Conservation (phyloP, 495 filamentous ascomycete species). For the Penicillium taxi region DNA sequence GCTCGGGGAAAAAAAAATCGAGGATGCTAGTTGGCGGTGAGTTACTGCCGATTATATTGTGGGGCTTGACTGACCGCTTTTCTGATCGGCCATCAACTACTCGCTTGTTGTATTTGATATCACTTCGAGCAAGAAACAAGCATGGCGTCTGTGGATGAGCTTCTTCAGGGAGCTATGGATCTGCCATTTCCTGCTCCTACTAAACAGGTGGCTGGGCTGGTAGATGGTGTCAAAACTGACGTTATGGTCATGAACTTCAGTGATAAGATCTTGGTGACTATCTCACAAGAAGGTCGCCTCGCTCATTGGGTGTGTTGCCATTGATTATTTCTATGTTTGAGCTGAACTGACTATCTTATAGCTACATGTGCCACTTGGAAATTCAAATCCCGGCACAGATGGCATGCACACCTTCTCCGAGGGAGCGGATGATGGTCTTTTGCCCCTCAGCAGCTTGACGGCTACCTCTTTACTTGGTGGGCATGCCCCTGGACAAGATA, state of each 20-base stretch:
- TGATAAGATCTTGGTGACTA: constrained; percentile 87
- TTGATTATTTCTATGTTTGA: background rate
- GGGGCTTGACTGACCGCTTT: constrained; percentile 17
- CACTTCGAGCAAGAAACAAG: background rate
- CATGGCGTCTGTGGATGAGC: constrained; percentile 29
- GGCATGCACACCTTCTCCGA: constrained; percentile 38
- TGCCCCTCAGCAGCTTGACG: constrained; percentile 74
- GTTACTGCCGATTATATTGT: constrained; percentile 13
- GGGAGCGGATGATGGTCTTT: constrained; percentile 49
- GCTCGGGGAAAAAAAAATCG: constrained; percentile 18
- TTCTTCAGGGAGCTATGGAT: constrained; percentile 28
- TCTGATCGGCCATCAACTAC: constrained; percentile 11
- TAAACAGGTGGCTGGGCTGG: constrained; percentile 53
- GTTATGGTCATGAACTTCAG: constrained; percentile 65
- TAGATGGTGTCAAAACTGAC: constrained; percentile 64
- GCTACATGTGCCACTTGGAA: constrained; percentile 82
- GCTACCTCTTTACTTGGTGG: constrained; percentile 86
- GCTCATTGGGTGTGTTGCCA: constrained; percentile 73
- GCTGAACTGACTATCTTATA: constrained; percentile 22
- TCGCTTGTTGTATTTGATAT: background rate
- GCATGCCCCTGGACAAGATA: constrained; percentile 68
- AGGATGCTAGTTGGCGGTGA: constrained; percentile 15
- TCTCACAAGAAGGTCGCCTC: constrained; percentile 77
- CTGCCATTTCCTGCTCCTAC: constrained; percentile 71
- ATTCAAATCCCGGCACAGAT: constrained; percentile 50